Base-by-base conservation (phyloP, 73 alveolate species). In the Urostyla sp. region DNA sequence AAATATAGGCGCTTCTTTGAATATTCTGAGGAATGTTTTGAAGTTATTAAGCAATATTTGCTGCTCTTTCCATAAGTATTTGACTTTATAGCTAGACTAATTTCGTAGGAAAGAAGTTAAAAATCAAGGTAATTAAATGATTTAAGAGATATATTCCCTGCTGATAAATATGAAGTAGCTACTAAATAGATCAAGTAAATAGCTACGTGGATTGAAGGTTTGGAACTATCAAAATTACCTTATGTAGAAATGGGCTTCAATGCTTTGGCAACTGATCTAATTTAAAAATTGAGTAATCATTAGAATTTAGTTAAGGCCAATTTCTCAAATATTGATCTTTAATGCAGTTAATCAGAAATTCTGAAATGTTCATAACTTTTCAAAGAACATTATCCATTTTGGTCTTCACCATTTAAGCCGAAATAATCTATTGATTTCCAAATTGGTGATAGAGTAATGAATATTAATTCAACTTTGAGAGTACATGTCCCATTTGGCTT, bases 361-460 rank as follows among this genome's bases (percentile, higher is more conserved):
- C 54, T 53, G 50, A 66, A 69, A 2, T 34, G 27, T 32, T 16
- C 48, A n/a, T 45, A 15, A 21, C 43, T 83, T 40, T 83, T 67
- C 79, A 24, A 61, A n/a, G 87, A 83, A 66, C 20, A 67, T 24
- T 83, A 37, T 66, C 91, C 91, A 0, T 83, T 24, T 75, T 87
- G 94, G 94, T 15, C 67, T 31, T 40, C 86, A 0, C 89, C 89
- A 3, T 87, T 79, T 67, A 18, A 36, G 24, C 20, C 21, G 24
- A 48, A 40, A 11, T 15, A 44, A 3, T 56, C 54, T 4, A 30
- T 15, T 18, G 80, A 69, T 37, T 87, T 38, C 59, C 52, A 72
- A 21, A 75, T 87, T 0, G 94, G 94, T 8, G 86, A 87, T 50
- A 45, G 94, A 46, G 94, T 87, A 4, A 63, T 83, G 75, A 80